These are phyloP conservation scores for Xylaria palmicola DNA, from an alignment of 495 filamentous ascomycete genomes.

Conservation along the genomic window DNA sequence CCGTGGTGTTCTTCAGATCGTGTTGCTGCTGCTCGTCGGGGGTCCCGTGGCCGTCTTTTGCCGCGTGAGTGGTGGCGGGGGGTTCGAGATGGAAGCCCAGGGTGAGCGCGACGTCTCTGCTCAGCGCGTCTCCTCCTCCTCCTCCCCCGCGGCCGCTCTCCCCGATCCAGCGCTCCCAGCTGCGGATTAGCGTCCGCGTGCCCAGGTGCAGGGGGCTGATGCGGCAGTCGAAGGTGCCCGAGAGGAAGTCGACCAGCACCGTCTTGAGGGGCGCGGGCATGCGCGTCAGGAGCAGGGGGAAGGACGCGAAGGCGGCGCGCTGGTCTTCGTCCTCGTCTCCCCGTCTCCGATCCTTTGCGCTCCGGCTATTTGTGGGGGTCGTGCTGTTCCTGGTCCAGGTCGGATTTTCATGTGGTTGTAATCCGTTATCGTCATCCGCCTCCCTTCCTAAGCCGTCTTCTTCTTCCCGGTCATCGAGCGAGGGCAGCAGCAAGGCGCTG, in stretches of 20 bases:
- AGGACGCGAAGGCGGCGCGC: constrained; percentile 28
- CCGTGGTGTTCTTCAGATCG: neutral
- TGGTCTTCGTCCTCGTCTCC: neutral
- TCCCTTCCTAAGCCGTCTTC: neutral
- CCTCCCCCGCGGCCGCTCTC: constrained; percentile 19
- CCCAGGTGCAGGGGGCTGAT: constrained; percentile 43
- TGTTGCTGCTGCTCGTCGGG: neutral
- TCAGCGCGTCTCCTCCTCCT: constrained; percentile 15
- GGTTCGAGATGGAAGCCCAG: constrained; percentile 41
- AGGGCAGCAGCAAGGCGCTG: constrained; percentile 41
- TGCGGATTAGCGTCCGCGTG: constrained; percentile 38
- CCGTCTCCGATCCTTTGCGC: neutral
- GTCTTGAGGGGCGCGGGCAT: constrained; percentile 46
- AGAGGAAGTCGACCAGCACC: constrained; percentile 43
- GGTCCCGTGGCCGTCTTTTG: neutral
- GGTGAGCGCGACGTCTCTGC: constrained; percentile 40
- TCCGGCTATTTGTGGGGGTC: neutral
- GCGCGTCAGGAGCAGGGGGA: constrained; percentile 45
- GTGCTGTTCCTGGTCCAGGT: constrained; percentile 23
- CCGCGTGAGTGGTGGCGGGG: neutral
- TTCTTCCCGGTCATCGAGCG: constrained; percentile 10
- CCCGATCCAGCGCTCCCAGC: constrained; percentile 44
- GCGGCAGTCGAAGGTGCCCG: constrained; percentile 47
- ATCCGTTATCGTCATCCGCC: neutral
- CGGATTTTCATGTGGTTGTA: neutral